phyloP scores from a whole-genome alignment of 805 yeast species.

The Metschnikowia kofuensis region DNA sequence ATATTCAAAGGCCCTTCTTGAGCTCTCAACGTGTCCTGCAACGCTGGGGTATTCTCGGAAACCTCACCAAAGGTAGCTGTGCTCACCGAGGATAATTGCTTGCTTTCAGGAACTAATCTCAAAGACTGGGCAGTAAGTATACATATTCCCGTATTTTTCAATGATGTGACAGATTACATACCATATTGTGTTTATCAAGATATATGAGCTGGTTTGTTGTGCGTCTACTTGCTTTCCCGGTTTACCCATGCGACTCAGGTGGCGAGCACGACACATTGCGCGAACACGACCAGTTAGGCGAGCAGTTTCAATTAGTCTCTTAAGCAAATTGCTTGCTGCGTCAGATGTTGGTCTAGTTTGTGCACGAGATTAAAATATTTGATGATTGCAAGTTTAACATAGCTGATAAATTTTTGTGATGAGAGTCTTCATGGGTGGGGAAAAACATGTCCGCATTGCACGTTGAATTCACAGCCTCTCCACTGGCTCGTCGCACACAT shows the following conservation, averaged over 20 bases:
- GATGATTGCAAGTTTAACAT: too few species aligned
- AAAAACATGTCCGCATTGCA: neutral
- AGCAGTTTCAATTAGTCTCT: neutral
- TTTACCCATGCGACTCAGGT: neutral
- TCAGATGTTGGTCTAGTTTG: too few species aligned
- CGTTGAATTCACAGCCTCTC: conserved; percentile 19
- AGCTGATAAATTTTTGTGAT: too few species aligned
- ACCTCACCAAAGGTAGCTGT: conserved; percentile 50
- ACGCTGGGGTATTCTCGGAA: conserved; percentile 65
- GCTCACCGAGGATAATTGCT: conserved; percentile 46
- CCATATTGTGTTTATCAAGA: conserved; percentile 4
- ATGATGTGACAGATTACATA: conserved; percentile 2
- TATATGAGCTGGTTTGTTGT: too few species aligned
- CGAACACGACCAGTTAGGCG: neutral
- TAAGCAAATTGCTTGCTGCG: too few species aligned
- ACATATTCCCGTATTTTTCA: too few species aligned
- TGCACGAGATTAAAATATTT: too few species aligned
- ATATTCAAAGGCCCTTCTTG: conserved; percentile 62
- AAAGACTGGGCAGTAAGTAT: conserved; percentile 34
- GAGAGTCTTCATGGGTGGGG: too few species aligned
- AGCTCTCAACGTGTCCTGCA: conserved; percentile 66
- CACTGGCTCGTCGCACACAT: conserved; percentile 30
- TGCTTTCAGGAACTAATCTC: conserved; percentile 54
- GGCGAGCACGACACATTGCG: neutral
- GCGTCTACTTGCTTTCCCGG: neutral